Conservation (phyloP, 805 yeast species). For the Blastobotrys americana region DNA sequence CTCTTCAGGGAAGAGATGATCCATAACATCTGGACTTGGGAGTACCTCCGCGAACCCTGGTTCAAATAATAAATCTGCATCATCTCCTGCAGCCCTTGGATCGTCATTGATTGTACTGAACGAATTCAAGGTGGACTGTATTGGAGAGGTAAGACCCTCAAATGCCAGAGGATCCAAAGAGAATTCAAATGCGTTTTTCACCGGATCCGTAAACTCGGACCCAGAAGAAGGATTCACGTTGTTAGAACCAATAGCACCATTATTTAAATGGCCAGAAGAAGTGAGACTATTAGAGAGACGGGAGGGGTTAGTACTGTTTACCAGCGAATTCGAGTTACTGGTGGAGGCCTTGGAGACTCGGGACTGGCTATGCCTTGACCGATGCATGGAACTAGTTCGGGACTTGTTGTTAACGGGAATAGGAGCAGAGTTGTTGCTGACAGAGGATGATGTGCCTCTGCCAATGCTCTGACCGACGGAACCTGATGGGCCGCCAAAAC, state of each 20-base stretch:
- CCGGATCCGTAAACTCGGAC: not conserved
- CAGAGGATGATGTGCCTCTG: not conserved
- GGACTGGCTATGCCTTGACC: not conserved
- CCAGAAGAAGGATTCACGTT: not conserved
- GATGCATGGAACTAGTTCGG: not conserved
- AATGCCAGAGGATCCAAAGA: constrained; percentile 42
- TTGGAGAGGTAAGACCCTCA: constrained; percentile 35
- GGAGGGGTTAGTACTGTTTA: not conserved
- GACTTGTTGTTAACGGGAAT: not conserved
- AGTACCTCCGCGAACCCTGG: constrained; percentile 7
- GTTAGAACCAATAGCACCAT: not conserved
- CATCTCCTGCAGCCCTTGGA: not conserved
- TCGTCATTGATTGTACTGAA: constrained; percentile 9
- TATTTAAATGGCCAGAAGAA: constrained; percentile 2
- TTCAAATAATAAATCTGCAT: constrained; percentile 3
- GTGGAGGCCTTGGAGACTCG: not conserved
- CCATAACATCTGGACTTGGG: constrained; percentile 4
- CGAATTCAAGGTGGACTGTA: constrained; percentile 5
- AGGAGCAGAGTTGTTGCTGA: not conserved
- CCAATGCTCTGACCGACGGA: not conserved
- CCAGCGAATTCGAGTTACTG: not conserved
- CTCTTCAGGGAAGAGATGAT: not conserved
- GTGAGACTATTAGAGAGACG: constrained; percentile 5
- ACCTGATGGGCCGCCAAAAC: not conserved
- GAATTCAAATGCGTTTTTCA: constrained; percentile 29